A percentile compares a stretch with the other conserved stretches of the same genome.
Conservation (phyloP, 495 filamentous ascomycete genomes). For the Penicillium macrosclerotiorum region DNA sequence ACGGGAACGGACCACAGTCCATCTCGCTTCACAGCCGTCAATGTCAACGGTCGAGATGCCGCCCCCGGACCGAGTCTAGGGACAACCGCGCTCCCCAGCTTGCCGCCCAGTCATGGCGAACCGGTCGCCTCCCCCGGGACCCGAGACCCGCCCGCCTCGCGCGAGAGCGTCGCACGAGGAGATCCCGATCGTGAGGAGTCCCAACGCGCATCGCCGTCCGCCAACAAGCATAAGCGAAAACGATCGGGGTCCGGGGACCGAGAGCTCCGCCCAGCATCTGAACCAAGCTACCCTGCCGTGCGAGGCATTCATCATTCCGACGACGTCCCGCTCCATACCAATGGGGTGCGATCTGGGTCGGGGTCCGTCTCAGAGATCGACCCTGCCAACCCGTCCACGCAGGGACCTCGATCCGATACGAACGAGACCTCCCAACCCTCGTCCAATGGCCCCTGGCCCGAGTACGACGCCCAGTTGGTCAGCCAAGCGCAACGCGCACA, state of each 20-base stretch:
- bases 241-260: conserved; percentile 39
- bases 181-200: conserved; percentile 24
- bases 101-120: conserved; percentile 2
- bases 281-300: not conserved
- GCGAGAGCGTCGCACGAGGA: conserved; percentile 3
- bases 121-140: not conserved
- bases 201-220: conserved; percentile 28
- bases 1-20: conserved; percentile 45
- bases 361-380: conserved; percentile 26
- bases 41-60: conserved; percentile 35
- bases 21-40: conserved; percentile 54
- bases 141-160: not conserved
- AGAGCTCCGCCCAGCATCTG: conserved; percentile 10
- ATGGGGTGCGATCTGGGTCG: conserved; percentile 18
- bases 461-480: conserved; percentile 42
- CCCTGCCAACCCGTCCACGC: conserved; percentile 21
- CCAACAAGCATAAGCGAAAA: conserved; percentile 38
- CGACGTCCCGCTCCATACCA: conserved; percentile 12
- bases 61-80: not conserved
- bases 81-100: not conserved
- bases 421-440: conserved; percentile 32
- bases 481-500: conserved; percentile 44
- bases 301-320: too few relatives aligned
- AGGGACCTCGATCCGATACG: conserved; percentile 29
- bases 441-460: conserved; percentile 36